phyloP scores from a whole-genome alignment of 2,329 filamentous ascomycete species.

The Biscogniauxia mediterranea region DNA sequence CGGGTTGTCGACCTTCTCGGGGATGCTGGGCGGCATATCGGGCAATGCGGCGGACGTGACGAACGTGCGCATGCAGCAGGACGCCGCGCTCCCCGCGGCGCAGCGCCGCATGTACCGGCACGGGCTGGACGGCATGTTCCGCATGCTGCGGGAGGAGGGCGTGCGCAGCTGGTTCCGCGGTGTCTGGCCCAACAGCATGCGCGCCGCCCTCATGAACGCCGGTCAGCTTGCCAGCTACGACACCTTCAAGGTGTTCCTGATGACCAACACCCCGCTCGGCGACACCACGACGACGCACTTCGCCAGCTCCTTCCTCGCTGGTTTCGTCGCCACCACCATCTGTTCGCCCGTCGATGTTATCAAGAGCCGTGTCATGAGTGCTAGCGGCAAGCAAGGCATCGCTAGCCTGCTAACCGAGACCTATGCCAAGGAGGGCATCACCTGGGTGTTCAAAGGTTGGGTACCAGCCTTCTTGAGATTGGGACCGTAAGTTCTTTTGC shows the following conservation, averaged over 20 bases:
- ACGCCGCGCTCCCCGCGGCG: constrained; percentile 68
- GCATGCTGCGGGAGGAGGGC: constrained; percentile 88
- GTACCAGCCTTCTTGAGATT: constrained; percentile 70
- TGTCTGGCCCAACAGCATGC: constrained; percentile 76
- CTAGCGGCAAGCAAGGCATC: constrained; percentile 52
- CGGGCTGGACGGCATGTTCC: constrained; percentile 79
- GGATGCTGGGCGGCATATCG: constrained; percentile 82
- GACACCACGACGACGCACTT: constrained; percentile 78
- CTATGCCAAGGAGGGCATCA: constrained; percentile 66
- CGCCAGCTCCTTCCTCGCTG: constrained; percentile 72
- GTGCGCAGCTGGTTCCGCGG: constrained; percentile 74
- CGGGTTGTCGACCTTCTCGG: constrained; percentile 77
- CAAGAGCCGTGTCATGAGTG: constrained; percentile 85
- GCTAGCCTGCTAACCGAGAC: constrained; percentile 63
- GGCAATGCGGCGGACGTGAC: constrained; percentile 95
- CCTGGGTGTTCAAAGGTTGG: constrained; percentile 91
- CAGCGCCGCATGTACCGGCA: constrained; percentile 86
- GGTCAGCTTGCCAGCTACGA: constrained; percentile 84
- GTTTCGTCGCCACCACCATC: constrained; percentile 79
- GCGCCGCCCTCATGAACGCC: constrained; percentile 85
- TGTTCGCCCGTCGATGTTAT: constrained; percentile 86
- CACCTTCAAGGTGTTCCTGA: constrained; percentile 69
- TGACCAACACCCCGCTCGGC: constrained; percentile 63
- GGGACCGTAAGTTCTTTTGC: constrained; percentile 52
- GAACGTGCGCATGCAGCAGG: constrained; percentile 98